Conservation (phyloP, 2,329 filamentous ascomycete genomes). For the Nannizzia gypsea region DNA sequence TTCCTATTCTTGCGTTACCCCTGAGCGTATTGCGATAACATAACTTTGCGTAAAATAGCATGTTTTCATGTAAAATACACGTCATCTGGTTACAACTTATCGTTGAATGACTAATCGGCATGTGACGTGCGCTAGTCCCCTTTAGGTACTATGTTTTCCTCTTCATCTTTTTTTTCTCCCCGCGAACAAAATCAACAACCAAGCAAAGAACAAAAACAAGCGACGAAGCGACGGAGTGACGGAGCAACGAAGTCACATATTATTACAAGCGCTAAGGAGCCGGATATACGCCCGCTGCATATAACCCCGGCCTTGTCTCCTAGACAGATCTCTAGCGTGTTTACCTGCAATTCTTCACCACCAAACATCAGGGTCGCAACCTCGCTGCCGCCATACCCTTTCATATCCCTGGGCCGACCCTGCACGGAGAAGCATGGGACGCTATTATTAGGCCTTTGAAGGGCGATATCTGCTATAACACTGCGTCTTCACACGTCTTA, state of each 20-base stretch:
- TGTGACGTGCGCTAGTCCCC: conserved; percentile 7
- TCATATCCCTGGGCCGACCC: background rate
- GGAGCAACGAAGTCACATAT: background rate
- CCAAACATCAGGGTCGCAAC: background rate
- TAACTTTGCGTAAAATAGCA: background rate
- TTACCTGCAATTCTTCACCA: background rate
- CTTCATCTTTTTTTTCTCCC: conserved; percentile 3
- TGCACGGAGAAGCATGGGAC: conserved; percentile 17
- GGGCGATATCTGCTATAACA: conserved; percentile 16
- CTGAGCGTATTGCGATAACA: background rate
- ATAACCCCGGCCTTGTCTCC: background rate
- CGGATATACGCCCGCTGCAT: background rate
- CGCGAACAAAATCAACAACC: conserved; percentile 9
- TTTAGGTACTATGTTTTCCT: conserved; percentile 17
- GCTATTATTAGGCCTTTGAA: conserved; percentile 31
- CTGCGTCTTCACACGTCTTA: conserved; percentile 22
- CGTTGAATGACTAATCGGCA: background rate
- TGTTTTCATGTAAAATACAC: background rate
- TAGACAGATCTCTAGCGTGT: background rate
- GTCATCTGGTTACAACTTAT: background rate
- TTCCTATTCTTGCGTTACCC: background rate
- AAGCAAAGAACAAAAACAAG: background rate
- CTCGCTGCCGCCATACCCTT: background rate
- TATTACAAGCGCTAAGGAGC: background rate
- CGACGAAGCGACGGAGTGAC: background rate